These are phyloP conservation scores for Phaeosphaeria sp. DNA, from an alignment of 2,329 filamentous ascomycete genomes.

Conservation along the genomic window DNA sequence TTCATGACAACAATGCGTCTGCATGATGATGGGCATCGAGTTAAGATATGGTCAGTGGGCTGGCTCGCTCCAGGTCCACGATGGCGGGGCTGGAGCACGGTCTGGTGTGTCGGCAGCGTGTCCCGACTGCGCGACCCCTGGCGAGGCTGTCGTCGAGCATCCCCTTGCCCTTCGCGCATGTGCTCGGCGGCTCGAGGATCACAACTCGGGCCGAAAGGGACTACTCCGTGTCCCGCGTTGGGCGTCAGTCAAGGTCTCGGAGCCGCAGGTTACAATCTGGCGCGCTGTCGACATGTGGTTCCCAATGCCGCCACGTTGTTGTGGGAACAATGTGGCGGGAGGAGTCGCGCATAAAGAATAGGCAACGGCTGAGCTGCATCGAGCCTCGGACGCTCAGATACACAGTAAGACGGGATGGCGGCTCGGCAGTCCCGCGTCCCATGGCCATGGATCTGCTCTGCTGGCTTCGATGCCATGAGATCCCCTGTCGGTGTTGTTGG, in stretches of 20 bases:
- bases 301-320: neutral
- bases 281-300: neutral
- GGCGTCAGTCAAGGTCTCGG: neutral
- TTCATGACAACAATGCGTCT: neutral
- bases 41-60: constrained; percentile 35
- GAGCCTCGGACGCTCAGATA: neutral
- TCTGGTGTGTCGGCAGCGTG: constrained; percentile 10
- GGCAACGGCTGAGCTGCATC: neutral
- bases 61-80: constrained; percentile 24
- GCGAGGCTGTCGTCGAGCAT: constrained; percentile 15
- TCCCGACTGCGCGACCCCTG: constrained; percentile 21
- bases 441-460: constrained; percentile 21
- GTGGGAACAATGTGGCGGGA: neutral
- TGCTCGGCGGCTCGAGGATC: constrained; percentile 18
- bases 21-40: constrained; percentile 5
- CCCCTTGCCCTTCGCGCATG: constrained; percentile 9
- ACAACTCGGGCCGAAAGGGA: constrained; percentile 24
- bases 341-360: neutral
- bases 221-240: constrained; percentile 4
- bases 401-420: constrained; percentile 19
- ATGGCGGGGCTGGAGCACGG: constrained; percentile 27
- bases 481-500: constrained; percentile 4
- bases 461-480: constrained; percentile 6
- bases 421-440: constrained; percentile 23
- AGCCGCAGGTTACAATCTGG: neutral